phyloP scores from a whole-genome alignment of 2,329 filamentous ascomycete species.

The Ceratocystis smalleyi region DNA sequence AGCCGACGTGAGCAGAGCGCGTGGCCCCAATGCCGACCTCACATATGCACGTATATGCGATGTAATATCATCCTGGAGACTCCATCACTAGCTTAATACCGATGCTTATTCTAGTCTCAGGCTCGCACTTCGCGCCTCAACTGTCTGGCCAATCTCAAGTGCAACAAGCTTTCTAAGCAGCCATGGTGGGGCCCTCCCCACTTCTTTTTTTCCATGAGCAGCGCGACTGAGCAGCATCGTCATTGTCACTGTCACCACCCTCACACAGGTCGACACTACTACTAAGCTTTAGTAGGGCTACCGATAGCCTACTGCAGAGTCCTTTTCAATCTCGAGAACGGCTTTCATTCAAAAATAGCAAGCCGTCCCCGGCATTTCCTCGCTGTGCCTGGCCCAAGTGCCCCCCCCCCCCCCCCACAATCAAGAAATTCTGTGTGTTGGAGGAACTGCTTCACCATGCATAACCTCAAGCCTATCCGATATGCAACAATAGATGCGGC shows the following conservation, averaged over 20 bases:
- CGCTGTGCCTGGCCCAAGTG: not conserved
- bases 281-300: not conserved
- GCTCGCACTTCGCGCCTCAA: not conserved
- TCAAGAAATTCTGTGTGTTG: not conserved
- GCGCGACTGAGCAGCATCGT: not conserved
- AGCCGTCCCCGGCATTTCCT: not conserved
- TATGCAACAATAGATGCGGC: conserved; percentile 47
- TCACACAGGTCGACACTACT: not conserved
- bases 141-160: not conserved
- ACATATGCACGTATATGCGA: too few relatives aligned
- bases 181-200: not conserved
- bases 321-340: not conserved
- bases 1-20: too few relatives aligned
- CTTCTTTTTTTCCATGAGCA: conserved; percentile 1
- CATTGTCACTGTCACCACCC: not conserved
- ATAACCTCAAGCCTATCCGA: conserved; percentile 69
- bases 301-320: not conserved
- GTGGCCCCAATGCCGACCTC: too few relatives aligned
- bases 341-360: not conserved
- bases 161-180: not conserved
- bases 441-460: conserved; percentile 40
- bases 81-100: not conserved
- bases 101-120: not conserved
- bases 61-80: not conserved
- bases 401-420: not conserved